phyloP scores from a whole-genome alignment of 352 stramenopile species.

The Pythium sp. region DNA sequence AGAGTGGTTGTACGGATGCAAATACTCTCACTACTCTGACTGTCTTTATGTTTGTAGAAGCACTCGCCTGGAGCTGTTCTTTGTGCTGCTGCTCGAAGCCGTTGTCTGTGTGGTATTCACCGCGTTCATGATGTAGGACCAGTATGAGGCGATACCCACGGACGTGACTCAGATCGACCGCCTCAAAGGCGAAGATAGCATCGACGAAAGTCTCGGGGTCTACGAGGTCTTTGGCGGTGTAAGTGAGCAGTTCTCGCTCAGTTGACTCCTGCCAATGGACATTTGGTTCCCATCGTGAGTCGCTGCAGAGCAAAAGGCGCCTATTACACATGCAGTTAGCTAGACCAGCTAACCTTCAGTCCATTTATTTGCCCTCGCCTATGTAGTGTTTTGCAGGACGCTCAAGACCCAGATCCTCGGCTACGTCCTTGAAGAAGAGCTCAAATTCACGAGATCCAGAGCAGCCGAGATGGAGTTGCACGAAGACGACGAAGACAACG shows the following conservation, averaged over 20 bases:
- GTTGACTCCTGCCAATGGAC: conserved; percentile 78
- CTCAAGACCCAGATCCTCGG: conserved; percentile 80
- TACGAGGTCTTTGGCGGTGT: conserved; percentile 76
- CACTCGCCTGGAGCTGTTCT: background rate
- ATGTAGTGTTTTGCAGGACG: conserved; percentile 29
- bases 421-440: conserved; percentile 78
- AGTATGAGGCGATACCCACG: conserved; percentile 94
- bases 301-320: background rate
- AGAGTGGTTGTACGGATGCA: no score
- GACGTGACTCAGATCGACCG: conserved; percentile 97
- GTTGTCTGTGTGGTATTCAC: conserved; percentile 99
- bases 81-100: conserved; percentile 66
- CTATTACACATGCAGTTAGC: background rate
- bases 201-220: conserved; percentile 55
- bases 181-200: conserved; percentile 85
- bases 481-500: background rate
- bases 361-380: conserved; percentile 11
- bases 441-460: conserved; percentile 11
- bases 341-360: conserved; percentile 21
- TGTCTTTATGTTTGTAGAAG: background rate
- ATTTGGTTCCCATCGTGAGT: conserved; percentile 74
- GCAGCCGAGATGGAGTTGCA: background rate
- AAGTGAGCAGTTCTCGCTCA: conserved; percentile 47
- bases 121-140: conserved; percentile 97
- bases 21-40: no score